Conservation (phyloP, 1,284 basidiomycete species). For the Leccinum ponderosum region DNA sequence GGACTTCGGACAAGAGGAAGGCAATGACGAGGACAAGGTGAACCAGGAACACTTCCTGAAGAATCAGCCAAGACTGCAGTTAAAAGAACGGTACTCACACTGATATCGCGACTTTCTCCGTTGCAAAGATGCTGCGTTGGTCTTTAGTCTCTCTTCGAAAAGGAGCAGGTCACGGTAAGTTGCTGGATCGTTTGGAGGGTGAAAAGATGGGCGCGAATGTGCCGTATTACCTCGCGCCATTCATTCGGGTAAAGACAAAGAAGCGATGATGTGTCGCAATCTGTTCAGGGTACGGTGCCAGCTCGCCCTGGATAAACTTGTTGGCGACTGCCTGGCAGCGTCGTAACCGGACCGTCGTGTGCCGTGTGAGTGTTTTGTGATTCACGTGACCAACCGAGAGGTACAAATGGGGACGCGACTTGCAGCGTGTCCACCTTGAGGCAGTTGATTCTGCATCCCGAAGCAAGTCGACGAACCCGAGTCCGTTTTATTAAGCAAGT, state of each 20-base stretch:
- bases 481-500: neutral
- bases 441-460: conserved; percentile 25
- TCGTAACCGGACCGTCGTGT: conserved; percentile 10
- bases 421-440: conserved; percentile 24
- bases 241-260: conserved; percentile 6
- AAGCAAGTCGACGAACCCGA: conserved; percentile 11
- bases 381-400: conserved; percentile 22
- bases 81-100: conserved; percentile 48
- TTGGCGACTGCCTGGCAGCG: neutral
- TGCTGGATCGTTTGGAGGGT: conserved; percentile 47
- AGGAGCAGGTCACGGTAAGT: conserved; percentile 89
- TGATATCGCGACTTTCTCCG: conserved; percentile 86
- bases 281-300: neutral
- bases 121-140: conserved; percentile 82
- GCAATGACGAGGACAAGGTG: conserved; percentile 69
- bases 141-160: conserved; percentile 96
- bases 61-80: conserved; percentile 10
- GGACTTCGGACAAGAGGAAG: conserved; percentile 73
- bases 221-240: conserved; percentile 41
- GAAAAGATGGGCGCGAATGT: conserved; percentile 26
- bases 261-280: neutral
- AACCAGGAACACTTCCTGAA: conserved; percentile 66
- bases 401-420: conserved; percentile 30
- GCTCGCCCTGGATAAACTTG: neutral
- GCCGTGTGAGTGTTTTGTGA: neutral